These are phyloP conservation scores for Punica granatum DNA, from an alignment of 345 rosid genomes.

Conservation along the genomic window DNA sequence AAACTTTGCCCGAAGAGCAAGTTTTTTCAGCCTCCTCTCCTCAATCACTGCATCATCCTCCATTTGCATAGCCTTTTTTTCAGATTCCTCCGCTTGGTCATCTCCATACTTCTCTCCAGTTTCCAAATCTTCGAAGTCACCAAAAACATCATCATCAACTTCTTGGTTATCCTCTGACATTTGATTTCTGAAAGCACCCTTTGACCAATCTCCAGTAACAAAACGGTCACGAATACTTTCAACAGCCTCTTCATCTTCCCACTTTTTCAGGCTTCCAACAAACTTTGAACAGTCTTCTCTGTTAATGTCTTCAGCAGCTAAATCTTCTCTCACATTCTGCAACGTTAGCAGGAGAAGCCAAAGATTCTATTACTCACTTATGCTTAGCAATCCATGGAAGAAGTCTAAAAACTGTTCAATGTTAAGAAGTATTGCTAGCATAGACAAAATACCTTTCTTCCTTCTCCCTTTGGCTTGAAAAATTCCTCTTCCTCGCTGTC, in stretches of 20 bases:
- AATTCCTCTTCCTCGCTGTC: slow-evolving; percentile 67
- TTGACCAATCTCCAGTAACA: slow-evolving; percentile 86
- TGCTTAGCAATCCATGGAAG: neutral
- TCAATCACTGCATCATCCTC: slow-evolving; percentile 40
- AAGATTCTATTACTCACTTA: neutral
- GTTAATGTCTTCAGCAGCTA: slow-evolving; percentile 30
- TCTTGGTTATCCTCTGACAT: slow-evolving; percentile 20
- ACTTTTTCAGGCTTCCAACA: slow-evolving; percentile 40
- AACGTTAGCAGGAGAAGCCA: neutral
- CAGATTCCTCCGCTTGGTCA: slow-evolving; percentile 25
- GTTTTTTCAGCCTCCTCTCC: slow-evolving; percentile 73
- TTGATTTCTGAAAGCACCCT: slow-evolving; percentile 59
- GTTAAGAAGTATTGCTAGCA: neutral
- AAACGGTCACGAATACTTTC: slow-evolving; percentile 80
- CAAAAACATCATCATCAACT: slow-evolving; percentile 47
- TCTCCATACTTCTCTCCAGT: slow-evolving; percentile 49
- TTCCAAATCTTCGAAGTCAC: slow-evolving; percentile 95
- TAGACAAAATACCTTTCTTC: slow-evolving; percentile 41
- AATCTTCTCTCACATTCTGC: slow-evolving; percentile 48
- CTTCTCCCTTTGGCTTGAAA: slow-evolving; percentile 77
- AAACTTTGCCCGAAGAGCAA: slow-evolving; percentile 67
- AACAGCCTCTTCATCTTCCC: slow-evolving; percentile 58
- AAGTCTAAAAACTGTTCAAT: neutral
- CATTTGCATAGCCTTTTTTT: slow-evolving; percentile 20
- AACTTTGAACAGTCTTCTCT: slow-evolving; percentile 76